Conservation (phyloP, 495 filamentous ascomycete species). For the Trichoderma gamsii region DNA sequence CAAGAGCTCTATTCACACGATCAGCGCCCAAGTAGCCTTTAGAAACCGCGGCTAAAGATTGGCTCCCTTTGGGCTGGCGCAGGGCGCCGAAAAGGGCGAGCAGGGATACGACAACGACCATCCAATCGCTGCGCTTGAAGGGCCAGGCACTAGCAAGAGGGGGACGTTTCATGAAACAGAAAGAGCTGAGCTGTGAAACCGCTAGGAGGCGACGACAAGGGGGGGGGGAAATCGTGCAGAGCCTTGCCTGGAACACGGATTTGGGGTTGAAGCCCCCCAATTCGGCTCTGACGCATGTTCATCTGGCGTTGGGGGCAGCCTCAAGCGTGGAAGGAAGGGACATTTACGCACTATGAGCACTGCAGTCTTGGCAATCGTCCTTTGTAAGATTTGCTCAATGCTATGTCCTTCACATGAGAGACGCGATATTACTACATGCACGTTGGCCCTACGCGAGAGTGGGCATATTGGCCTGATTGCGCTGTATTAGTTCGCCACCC, state of each 20-base stretch:
- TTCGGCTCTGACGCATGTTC: too few species aligned
- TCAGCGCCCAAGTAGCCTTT: constrained; percentile 1
- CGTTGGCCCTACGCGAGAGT: too few species aligned
- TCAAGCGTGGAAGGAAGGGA: neutral
- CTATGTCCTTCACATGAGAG: too few species aligned
- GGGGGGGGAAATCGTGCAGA: neutral
- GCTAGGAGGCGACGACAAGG: neutral
- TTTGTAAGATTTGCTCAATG: too few species aligned
- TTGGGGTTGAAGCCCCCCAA: neutral
- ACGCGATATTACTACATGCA: too few species aligned
- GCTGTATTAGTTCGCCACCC: too few species aligned
- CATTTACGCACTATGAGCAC: too few species aligned
- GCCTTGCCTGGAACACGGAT: neutral
- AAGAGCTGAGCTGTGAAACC: constrained; percentile 10
- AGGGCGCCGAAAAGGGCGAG: neutral
- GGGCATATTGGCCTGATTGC: too few species aligned
- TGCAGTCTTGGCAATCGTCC: too few species aligned
- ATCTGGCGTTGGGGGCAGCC: neutral
- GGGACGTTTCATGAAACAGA: constrained; percentile 6
- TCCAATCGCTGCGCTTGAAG: neutral
- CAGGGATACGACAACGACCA: neutral
- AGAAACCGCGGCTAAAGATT: constrained; percentile 4
- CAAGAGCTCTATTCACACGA: neutral
- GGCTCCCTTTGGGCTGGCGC: constrained; percentile 1
- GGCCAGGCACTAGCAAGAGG: neutral